Evolutionary conservation across 176 grass and related monocot genomes (phyloP).

Genomic region (Hyparrhenia diplandra): DNA sequence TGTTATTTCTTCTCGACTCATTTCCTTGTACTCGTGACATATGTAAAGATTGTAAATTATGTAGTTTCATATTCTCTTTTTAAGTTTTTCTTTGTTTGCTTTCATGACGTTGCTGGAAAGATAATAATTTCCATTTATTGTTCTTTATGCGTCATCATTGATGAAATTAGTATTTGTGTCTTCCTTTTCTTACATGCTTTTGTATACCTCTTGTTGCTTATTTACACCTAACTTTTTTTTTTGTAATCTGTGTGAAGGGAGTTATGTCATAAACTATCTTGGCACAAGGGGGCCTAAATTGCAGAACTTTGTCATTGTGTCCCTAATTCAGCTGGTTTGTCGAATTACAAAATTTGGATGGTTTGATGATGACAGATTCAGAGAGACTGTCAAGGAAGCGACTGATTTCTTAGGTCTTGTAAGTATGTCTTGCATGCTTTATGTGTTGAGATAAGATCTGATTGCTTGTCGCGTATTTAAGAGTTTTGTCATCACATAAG

Average conservation of each 20-base stretch:
- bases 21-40: too few species aligned
- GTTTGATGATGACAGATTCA: conserved; percentile 98
- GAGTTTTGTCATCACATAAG: conserved; percentile 1
- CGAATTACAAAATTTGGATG: conserved; percentile 99
- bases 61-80: not conserved
- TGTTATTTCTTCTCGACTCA: too few species aligned
- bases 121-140: not conserved
- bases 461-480: not conserved
- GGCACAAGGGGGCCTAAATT: conserved; percentile 90
- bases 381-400: conserved; percentile 92
- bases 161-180: not conserved
- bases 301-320: conserved; percentile 91
- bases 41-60: not conserved
- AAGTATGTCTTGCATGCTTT: conserved; percentile 33
- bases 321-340: conserved; percentile 86
- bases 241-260: conserved; percentile 93
- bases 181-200: conserved; percentile 7
- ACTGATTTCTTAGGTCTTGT: conserved; percentile 95
- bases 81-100: not conserved
- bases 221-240: conserved; percentile 51
- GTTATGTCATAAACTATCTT: conserved; percentile 99
- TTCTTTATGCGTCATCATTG: not conserved
- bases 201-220: conserved; percentile 16
- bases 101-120: not conserved
- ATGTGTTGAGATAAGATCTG: conserved; percentile 18